Percentiles rank a stretch among this genome's conserved stretches.
phyloP scores from a whole-genome alignment of 129 eudicot genomes.

The Gnaphalium uliginosum region DNA sequence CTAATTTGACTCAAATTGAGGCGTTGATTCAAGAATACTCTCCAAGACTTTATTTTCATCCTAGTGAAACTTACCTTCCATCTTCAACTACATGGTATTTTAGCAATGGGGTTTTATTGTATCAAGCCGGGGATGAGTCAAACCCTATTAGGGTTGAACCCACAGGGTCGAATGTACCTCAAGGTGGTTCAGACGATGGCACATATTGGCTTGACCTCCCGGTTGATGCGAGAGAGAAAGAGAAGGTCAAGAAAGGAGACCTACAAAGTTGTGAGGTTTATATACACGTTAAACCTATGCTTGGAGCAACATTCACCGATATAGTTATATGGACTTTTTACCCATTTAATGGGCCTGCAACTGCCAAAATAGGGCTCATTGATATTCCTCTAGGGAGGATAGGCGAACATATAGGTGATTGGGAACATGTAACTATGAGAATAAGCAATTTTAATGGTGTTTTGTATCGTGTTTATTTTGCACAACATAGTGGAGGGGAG shows the following conservation, averaged over 20 bases:
- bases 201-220: conserved; percentile 54
- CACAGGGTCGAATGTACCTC: conserved; percentile 44
- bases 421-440: conserved; percentile 50
- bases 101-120: conserved; percentile 39
- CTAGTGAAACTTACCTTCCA: conserved; percentile 45
- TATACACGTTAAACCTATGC: conserved; percentile 49
- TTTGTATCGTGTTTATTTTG: conserved; percentile 43
- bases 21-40: conserved; percentile 41
- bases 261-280: conserved; percentile 38
- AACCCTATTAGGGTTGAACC: conserved; percentile 32
- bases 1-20: conserved; percentile 36
- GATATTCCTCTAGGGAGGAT: conserved; percentile 44
- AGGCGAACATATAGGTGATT: conserved; percentile 58
- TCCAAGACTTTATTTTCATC: conserved; percentile 48
- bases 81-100: conserved; percentile 52
- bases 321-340: conserved; percentile 44
- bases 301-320: conserved; percentile 54
- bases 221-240: conserved; percentile 25
- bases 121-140: conserved; percentile 37
- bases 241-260: conserved; percentile 45
- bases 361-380: conserved; percentile 43
- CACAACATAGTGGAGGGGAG: conserved; percentile 50
- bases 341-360: conserved; percentile 51
- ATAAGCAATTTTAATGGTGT: conserved; percentile 46
- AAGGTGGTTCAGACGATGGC: conserved; percentile 51